These are phyloP conservation scores for Suillus subalutaceus DNA, from an alignment of 768 basidiomycete genomes.

Conservation along the genomic window DNA sequence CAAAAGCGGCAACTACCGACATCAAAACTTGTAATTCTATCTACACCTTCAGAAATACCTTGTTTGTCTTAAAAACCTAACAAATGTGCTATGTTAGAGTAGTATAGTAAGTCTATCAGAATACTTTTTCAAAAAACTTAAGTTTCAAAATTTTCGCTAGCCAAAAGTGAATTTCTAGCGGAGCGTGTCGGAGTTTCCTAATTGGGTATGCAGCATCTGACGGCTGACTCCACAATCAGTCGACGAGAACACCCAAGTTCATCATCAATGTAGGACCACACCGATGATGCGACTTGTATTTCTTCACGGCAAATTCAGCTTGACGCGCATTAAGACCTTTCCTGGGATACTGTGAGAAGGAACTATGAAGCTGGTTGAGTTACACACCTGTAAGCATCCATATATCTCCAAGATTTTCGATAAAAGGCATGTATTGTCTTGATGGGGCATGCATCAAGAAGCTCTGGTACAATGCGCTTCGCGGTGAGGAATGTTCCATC, in stretches of 20 bases:
- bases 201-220: neutral
- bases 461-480: no score
- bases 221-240: neutral
- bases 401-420: neutral
- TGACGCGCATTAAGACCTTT: neutral
- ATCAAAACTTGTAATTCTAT: conserved; percentile 7
- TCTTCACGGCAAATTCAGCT: no score
- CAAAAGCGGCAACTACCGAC: neutral
- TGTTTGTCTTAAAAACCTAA: neutral
- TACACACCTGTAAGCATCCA: neutral
- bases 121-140: conserved; percentile 3
- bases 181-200: neutral
- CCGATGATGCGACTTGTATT: neutral
- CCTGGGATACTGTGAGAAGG: neutral
- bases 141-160: neutral
- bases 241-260: neutral
- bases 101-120: neutral
- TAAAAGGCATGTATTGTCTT: no score
- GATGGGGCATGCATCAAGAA: no score
- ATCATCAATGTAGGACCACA: conserved; percentile 10
- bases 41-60: conserved; percentile 7
- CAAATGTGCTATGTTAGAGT: conserved; percentile 2
- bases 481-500: no score
- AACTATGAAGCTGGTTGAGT: neutral
- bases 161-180: neutral